Percentiles rank a stretch among this genome's conserved stretches.
Evolutionary conservation across 495 filamentous ascomycete genomes (phyloP).

Genomic region (Penicillium soppii): DNA sequence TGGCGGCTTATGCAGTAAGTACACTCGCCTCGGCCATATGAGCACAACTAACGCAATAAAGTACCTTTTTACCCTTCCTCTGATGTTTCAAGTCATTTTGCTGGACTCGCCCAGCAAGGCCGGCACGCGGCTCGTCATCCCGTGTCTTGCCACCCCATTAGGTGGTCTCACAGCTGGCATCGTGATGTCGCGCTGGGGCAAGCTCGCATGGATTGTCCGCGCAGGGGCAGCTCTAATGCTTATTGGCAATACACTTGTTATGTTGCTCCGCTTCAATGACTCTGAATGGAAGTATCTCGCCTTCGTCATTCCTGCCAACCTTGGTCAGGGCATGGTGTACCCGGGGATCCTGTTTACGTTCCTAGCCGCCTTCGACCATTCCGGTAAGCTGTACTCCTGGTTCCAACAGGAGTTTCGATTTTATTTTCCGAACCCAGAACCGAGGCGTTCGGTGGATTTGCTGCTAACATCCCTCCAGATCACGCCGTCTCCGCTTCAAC

Average conservation of each 20-base stretch:
- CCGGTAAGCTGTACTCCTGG: constrained; percentile 36
- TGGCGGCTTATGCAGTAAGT: constrained; percentile 64
- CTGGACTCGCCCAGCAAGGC: constrained; percentile 61
- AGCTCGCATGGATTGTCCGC: constrained; percentile 54
- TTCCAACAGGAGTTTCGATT: too few species aligned
- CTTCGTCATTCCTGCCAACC: constrained; percentile 62
- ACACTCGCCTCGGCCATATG: not conserved
- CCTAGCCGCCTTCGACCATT: constrained; percentile 61
- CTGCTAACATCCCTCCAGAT: constrained; percentile 36
- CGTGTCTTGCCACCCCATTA: constrained; percentile 60
- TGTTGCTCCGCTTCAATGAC: constrained; percentile 55
- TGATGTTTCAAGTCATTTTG: constrained; percentile 64
- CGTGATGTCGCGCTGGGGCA: constrained; percentile 65
- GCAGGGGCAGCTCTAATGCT: constrained; percentile 57
- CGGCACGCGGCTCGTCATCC: constrained; percentile 57
- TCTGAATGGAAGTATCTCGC: constrained; percentile 61
- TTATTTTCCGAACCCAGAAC: too few species aligned
- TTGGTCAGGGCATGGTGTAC: constrained; percentile 65
- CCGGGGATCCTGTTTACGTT: constrained; percentile 63
- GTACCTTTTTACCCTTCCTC: constrained; percentile 65
- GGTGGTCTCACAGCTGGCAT: constrained; percentile 60
- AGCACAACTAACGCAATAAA: constrained; percentile 19
- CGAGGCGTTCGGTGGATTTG: too few species aligned
- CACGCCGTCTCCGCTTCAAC: constrained; percentile 65
- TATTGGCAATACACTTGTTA: constrained; percentile 57